Conservation (phyloP, 73 alveolate species). For the Paramecium sexaurelia region DNA sequence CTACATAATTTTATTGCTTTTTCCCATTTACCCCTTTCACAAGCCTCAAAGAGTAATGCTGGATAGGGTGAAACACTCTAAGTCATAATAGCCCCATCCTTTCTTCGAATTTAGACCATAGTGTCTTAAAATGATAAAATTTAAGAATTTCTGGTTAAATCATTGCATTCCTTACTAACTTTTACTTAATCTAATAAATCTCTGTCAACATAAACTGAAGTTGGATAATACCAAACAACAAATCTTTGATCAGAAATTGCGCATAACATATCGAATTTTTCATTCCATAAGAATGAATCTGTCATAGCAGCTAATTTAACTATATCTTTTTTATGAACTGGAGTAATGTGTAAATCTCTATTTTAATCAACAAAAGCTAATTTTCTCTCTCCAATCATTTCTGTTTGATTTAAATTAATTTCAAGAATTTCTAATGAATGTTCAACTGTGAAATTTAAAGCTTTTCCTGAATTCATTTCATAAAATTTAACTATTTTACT, state of each 20-base stretch:
- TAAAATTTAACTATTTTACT: constrained; percentile 85
- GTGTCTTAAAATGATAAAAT: constrained; percentile 87
- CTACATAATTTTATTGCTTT: constrained; percentile 97
- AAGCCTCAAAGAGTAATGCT: constrained; percentile 85
- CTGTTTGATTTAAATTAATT: constrained; percentile 90
- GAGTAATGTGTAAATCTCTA: constrained; percentile 93
- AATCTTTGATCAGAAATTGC: constrained; percentile 97
- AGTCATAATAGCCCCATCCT: constrained; percentile 92
- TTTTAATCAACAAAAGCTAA: constrained; percentile 95
- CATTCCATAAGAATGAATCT: constrained; percentile 85
- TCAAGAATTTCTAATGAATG: constrained; percentile 89
- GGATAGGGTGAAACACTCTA: constrained; percentile 94
- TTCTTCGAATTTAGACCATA: constrained; percentile 85
- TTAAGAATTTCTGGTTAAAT: constrained; percentile 71
- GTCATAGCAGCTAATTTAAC: constrained; percentile 96
- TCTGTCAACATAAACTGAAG: constrained; percentile 97
- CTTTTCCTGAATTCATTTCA: constrained; percentile 93
- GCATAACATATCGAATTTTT: constrained; percentile 73
- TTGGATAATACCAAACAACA: constrained; percentile 96
- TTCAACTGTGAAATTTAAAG: constrained; percentile 80
- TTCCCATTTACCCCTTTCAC: constrained; percentile 92
- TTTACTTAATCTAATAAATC: constrained; percentile 88
- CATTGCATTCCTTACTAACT: constrained; percentile 59
- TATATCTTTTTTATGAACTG: constrained; percentile 87
- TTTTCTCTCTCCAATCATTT: constrained; percentile 93